Percentiles rank a stretch among this genome's conserved stretches.
These are phyloP conservation scores for Alternaria hordeiaustralica DNA, from an alignment of 2,329 filamentous ascomycete species.

Conservation along the genomic window DNA sequence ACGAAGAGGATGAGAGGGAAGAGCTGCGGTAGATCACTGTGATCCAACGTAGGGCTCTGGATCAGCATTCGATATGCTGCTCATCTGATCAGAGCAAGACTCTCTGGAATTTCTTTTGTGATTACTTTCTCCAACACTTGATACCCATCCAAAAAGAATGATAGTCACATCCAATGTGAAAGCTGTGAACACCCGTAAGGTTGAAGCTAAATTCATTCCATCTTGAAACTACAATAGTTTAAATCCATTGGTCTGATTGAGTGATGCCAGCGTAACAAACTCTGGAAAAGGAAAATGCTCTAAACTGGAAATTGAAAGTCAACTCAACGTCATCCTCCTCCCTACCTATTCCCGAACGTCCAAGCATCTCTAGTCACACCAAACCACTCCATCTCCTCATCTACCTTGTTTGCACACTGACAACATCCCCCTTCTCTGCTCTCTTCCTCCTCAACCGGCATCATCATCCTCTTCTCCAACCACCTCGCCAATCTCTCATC, in stretches of 20 bases:
- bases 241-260: too few species aligned
- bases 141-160: not conserved
- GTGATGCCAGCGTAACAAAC: not conserved
- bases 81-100: not conserved
- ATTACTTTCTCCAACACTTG: not conserved
- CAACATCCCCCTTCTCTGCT: constrained; percentile 36
- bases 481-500: constrained; percentile 52
- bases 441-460: constrained; percentile 26
- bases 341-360: constrained; percentile 29
- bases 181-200: too few species aligned
- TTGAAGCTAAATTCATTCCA: not conserved
- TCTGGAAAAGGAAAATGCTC: too few species aligned
- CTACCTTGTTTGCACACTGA: constrained; percentile 21
- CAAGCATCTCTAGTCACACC: constrained; percentile 23
- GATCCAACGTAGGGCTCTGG: not conserved
- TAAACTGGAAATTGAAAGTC: too few species aligned
- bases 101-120: not conserved
- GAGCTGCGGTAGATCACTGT: constrained; percentile 6
- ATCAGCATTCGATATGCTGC: not conserved
- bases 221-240: not conserved
- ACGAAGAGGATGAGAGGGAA: constrained; percentile 6
- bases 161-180: not conserved
- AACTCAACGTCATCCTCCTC: not conserved
- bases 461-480: constrained; percentile 56
- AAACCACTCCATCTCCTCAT: constrained; percentile 20